Percentiles rank a stretch among this genome's conserved stretches.
Conservation (phyloP, 805 yeast species). For the Candida endomychidarum region DNA sequence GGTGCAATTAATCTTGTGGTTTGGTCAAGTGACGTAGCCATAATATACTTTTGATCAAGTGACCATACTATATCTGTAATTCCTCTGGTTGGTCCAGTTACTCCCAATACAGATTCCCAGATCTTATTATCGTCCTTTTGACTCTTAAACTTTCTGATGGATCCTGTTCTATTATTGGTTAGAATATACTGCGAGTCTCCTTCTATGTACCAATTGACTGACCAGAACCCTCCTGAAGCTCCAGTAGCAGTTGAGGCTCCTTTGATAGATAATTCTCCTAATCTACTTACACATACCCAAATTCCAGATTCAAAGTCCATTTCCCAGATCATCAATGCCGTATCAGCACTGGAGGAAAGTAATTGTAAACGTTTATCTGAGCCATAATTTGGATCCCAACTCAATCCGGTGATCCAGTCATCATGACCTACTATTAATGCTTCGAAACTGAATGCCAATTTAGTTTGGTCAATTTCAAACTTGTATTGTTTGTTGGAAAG, state of each 20-base stretch:
- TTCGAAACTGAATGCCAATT: constrained; percentile 73
- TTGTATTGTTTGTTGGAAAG: constrained; percentile 73
- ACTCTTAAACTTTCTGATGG: constrained; percentile 77
- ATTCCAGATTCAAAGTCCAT: constrained; percentile 84
- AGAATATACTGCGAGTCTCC: constrained; percentile 47
- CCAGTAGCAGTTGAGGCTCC: constrained; percentile 99
- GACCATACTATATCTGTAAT: constrained; percentile 83
- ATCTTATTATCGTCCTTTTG: constrained; percentile 26
- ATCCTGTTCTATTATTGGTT: constrained; percentile 90
- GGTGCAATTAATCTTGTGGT: constrained; percentile 82
- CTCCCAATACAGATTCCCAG: constrained; percentile 52
- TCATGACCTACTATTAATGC: constrained; percentile 97
- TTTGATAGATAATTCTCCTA: constrained; percentile 91
- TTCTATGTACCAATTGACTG: constrained; percentile 62
- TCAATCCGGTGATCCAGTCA: constrained; percentile 88
- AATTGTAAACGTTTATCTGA: constrained; percentile 46
- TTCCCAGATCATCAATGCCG: constrained; percentile 91
- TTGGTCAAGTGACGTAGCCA: constrained; percentile 86
- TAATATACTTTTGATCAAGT: constrained; percentile 59
- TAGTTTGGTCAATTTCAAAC: constrained; percentile 38
- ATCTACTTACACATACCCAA: constrained; percentile 77
- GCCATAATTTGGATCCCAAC: constrained; percentile 64
- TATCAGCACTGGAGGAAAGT: constrained; percentile 87
- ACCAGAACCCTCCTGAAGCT: constrained; percentile 70
- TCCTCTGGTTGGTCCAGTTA: constrained; percentile 74